These are phyloP conservation scores for Hypholoma sublateritium DNA, from an alignment of 768 basidiomycete species.

Conservation along the genomic window DNA sequence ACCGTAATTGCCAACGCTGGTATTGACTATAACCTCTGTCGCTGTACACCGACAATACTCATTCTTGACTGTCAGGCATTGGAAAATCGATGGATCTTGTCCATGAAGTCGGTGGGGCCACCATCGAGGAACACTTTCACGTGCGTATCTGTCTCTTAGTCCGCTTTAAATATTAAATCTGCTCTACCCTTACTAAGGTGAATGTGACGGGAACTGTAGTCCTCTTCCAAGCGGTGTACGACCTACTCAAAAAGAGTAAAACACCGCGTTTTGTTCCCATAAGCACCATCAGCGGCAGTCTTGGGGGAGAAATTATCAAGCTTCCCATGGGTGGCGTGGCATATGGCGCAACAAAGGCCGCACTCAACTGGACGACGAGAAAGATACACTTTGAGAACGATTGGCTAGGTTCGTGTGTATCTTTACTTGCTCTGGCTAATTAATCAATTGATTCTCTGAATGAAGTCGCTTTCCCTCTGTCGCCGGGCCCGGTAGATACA, in stretches of 20 bases:
- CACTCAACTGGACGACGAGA: slow-evolving; percentile 3
- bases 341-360: background rate
- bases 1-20: too few species aligned
- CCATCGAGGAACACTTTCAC: background rate
- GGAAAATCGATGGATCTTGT: background rate
- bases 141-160: background rate
- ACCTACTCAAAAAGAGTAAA: background rate
- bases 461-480: background rate
- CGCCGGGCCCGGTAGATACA: background rate
- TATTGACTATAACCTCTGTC: too few species aligned
- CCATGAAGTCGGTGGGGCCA: too few species aligned
- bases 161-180: background rate
- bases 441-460: background rate
- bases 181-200: background rate
- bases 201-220: slow-evolving; percentile 1
- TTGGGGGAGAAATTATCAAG: background rate
- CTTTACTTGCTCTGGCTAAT: too few species aligned
- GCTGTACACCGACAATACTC: too few species aligned
- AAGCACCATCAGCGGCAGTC: background rate
- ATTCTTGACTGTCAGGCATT: too few species aligned
- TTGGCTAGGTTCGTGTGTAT: background rate
- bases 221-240: slow-evolving; percentile 1
- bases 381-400: slow-evolving; percentile 6
- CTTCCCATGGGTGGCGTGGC: background rate
- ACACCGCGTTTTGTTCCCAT: background rate